These are phyloP conservation scores for Cryptococcus sp. DNA, from an alignment of 1,284 basidiomycete genomes.

Conservation along the genomic window DNA sequence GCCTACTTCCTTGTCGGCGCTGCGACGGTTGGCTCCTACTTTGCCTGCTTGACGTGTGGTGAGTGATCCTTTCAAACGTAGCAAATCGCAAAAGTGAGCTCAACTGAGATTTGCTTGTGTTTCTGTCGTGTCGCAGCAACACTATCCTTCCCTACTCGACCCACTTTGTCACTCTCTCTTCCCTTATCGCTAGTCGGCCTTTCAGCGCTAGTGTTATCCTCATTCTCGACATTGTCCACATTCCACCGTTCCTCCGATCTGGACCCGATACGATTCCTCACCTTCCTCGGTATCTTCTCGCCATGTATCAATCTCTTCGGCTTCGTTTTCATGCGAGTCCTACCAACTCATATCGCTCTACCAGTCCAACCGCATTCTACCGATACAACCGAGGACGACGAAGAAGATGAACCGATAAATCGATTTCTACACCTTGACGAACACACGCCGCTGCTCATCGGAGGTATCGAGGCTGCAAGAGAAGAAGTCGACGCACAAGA, in stretches of 20 bases:
- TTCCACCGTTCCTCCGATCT: constrained; percentile 39
- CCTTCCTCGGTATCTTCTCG: constrained; percentile 54
- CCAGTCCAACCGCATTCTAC: neutral
- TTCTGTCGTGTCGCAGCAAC: constrained; percentile 29
- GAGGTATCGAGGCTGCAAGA: constrained; percentile 47
- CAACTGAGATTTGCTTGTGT: neutral
- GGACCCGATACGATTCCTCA: constrained; percentile 42
- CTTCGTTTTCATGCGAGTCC: constrained; percentile 46
- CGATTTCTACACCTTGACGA: constrained; percentile 45
- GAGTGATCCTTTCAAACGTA: constrained; percentile 7
- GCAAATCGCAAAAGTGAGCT: neutral
- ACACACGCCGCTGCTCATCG: constrained; percentile 50
- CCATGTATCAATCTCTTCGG: constrained; percentile 47
- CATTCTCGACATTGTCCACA: constrained; percentile 38
- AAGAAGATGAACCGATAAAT: constrained; percentile 17
- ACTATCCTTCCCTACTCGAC: constrained; percentile 49
- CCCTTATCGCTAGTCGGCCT: constrained; percentile 50
- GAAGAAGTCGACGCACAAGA: constrained; percentile 43
- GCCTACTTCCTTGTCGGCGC: constrained; percentile 50
- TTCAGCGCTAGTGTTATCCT: constrained; percentile 48
- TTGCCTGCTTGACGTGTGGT: constrained; percentile 50
- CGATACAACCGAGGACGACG: constrained; percentile 12
- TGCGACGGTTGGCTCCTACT: constrained; percentile 51
- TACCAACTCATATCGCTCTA: constrained; percentile 18
- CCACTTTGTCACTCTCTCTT: constrained; percentile 50